Conservation (phyloP, 2,329 filamentous ascomycete genomes). For the Xylariales sp. region DNA sequence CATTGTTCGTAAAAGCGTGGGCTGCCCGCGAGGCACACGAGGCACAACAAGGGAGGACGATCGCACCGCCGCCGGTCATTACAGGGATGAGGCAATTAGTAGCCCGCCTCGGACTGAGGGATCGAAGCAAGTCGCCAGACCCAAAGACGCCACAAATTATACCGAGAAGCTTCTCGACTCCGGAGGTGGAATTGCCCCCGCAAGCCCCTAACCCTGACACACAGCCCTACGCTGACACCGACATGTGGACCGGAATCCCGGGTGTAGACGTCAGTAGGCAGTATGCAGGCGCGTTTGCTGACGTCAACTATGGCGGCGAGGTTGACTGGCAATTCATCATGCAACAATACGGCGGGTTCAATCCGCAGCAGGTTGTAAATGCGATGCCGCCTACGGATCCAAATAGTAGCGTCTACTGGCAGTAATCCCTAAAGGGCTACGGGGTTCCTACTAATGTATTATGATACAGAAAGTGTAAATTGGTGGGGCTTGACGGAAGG, state of each 20-base stretch:
- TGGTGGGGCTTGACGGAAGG: too few species aligned
- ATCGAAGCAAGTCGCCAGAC: slow-evolving; percentile 24
- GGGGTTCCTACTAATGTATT: too few species aligned
- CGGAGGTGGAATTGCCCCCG: slow-evolving; percentile 2
- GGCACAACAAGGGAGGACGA: slow-evolving; percentile 36
- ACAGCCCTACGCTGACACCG: background rate
- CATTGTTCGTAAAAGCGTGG: slow-evolving; percentile 60
- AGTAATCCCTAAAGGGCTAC: background rate
- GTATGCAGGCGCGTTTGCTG: slow-evolving; percentile 24
- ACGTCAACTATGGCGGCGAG: slow-evolving; percentile 27
- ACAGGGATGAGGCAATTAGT: slow-evolving; percentile 40
- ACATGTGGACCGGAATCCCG: slow-evolving; percentile 19
- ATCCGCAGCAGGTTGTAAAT: slow-evolving; percentile 13
- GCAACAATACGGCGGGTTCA: slow-evolving; percentile 24
- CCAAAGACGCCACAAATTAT: slow-evolving; percentile 8
- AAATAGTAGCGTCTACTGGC: background rate
- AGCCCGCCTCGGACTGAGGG: slow-evolving; percentile 27
- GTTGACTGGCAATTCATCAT: slow-evolving; percentile 28
- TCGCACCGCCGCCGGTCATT: slow-evolving; percentile 43
- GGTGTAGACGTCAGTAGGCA: slow-evolving; percentile 22
- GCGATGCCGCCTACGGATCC: slow-evolving; percentile 1
- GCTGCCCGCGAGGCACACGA: slow-evolving; percentile 48
- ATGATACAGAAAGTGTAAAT: too few species aligned
- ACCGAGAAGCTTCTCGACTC: slow-evolving; percentile 4
- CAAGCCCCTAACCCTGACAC: slow-evolving; percentile 14